Percentiles rank a stretch among this genome's conserved stretches.
These are phyloP conservation scores for Tetraselmis chui DNA, from an alignment of 139 green algal genomes.

Conservation along the genomic window DNA sequence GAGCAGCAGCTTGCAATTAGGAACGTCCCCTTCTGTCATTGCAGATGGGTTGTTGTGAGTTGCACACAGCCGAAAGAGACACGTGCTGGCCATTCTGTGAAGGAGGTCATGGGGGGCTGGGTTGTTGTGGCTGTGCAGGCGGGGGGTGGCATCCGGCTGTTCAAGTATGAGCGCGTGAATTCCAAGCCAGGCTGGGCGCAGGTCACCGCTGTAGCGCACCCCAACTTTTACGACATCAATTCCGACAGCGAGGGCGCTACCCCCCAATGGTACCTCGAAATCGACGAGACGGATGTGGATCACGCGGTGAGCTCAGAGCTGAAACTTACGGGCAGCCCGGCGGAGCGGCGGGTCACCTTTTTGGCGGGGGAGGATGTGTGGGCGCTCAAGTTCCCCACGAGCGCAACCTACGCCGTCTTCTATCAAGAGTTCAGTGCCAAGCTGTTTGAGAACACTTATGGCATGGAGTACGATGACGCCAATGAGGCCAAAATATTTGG, in stretches of 20 bases:
- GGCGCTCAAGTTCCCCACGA: conserved; percentile 47
- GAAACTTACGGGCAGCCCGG: conserved; percentile 32
- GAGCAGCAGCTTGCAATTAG: too few species aligned
- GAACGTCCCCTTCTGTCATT: too few species aligned
- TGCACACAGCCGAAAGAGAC: background rate
- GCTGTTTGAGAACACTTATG: conserved; percentile 83
- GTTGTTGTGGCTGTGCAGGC: background rate
- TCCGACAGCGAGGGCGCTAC: background rate
- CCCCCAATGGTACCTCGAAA: conserved; percentile 17
- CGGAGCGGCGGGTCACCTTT: conserved; percentile 53
- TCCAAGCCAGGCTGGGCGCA: background rate
- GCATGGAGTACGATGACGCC: conserved; percentile 41
- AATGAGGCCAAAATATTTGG: conserved; percentile 46
- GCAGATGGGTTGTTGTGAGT: background rate
- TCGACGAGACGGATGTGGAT: conserved; percentile 43
- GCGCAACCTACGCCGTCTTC: conserved; percentile 36
- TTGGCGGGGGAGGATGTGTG: conserved; percentile 37
- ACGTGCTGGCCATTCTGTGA: background rate
- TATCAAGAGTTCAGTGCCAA: conserved; percentile 39
- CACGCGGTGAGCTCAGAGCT: conserved; percentile 29
- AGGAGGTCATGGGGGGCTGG: too few species aligned
- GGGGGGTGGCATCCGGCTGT: background rate
- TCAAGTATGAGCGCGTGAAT: background rate
- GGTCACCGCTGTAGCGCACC: background rate
- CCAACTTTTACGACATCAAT: background rate